Conservation (phyloP, 306 rosid genomes). For the Castanopsis chinensis region DNA sequence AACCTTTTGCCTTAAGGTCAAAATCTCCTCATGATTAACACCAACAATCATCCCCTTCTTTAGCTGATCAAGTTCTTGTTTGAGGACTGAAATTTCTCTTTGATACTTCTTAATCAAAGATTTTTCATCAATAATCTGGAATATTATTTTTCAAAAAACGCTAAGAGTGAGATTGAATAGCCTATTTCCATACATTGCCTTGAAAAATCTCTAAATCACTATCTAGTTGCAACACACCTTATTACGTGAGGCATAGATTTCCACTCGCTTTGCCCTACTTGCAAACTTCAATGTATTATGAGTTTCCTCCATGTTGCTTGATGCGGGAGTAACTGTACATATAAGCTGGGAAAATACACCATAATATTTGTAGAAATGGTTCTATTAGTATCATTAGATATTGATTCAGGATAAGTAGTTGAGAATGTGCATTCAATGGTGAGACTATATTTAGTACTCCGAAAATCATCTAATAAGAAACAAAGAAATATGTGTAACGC, state of each 20-base stretch:
- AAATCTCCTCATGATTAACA: constrained; percentile 83
- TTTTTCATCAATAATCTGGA: constrained; percentile 95
- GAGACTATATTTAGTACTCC: too few species aligned
- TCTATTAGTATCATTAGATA: constrained; percentile 10
- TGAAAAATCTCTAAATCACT: background rate
- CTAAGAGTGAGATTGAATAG: constrained; percentile 5
- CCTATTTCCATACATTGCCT: constrained; percentile 13
- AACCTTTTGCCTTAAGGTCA: constrained; percentile 90
- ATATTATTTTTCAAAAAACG: constrained; percentile 18
- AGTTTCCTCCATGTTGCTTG: constrained; percentile 99
- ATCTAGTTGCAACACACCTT: constrained; percentile 54
- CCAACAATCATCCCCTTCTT: constrained; percentile 79
- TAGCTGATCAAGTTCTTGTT: constrained; percentile 93
- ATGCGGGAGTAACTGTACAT: constrained; percentile 98
- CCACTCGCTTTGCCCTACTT: constrained; percentile 97
- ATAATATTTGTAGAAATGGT: constrained; percentile 19
- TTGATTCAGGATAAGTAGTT: background rate
- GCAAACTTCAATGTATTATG: constrained; percentile 99
- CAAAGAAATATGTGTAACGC: too few species aligned
- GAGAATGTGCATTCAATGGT: background rate
- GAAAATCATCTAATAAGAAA: background rate
- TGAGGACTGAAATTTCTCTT: constrained; percentile 87
- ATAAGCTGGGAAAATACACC: constrained; percentile 69
- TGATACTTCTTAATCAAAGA: constrained; percentile 97
- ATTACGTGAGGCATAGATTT: constrained; percentile 92